Evolutionary conservation across 768 basidiomycete genomes (phyloP), one percentile per base, ranked within the genome.

Genomic region (Tremella mesenterica): DNA sequence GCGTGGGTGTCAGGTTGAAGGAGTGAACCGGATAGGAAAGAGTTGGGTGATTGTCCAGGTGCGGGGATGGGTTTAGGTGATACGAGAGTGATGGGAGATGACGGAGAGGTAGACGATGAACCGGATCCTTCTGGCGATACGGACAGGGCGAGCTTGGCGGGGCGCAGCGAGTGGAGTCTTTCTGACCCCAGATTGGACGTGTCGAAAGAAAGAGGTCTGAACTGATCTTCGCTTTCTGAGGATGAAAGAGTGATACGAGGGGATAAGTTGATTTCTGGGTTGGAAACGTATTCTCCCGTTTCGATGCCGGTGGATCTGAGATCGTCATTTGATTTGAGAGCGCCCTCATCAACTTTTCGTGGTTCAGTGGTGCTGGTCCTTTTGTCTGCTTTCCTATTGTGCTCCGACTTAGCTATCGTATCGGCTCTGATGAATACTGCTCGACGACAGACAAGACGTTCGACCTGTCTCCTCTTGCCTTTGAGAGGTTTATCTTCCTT

Each of bases 21-120:
- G 8, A 41, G 14, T 5, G 38, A 41, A 16, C 38, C 38, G 8
- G 38, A 41, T n/a, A 41, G 23, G 8, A 41, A 14, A 4, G 38
- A 41, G 8, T 6, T 25, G 20, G 34, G 34, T 23, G 36, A 29
- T 33, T 18, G 43, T 14, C 30, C 28, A 21, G 41, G 33, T 7
- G 30, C 25, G 18, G 34, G 12, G 16, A 60, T 38, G n/a, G 39
- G 23, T 23, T 44, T 46, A 8, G 59, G 50, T 0, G 56, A 49
- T 9, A 60, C 44, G 2, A 60, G 44, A 28, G 59, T 60, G 43
- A 60, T 60, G 6, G 55, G 44, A 31, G 48, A 27, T 12, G 26
- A 30, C 8, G 20, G 18, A 8, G 26, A 12, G 20, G 48, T 31
- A 8, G 48, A 18, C 7, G 48, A 28, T 13, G 20, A 23, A 27